Conservation (phyloP, 2,329 filamentous ascomycete genomes). For the Talaromyces sp. region DNA sequence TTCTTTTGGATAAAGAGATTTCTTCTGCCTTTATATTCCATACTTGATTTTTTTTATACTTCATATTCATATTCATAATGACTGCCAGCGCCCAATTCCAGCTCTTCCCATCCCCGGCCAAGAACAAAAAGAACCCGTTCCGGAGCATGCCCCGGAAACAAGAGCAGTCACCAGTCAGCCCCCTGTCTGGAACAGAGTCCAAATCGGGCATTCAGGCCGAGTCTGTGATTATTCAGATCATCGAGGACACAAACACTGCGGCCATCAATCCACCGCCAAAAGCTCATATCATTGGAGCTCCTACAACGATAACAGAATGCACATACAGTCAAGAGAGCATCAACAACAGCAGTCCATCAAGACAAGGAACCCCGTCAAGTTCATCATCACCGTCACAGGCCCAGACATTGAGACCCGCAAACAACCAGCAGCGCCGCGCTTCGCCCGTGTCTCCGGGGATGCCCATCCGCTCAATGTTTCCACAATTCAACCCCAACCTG, state of each 20-base stretch:
- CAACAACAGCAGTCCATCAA: not conserved
- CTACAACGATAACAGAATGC: not conserved
- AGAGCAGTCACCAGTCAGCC: conserved; percentile 15
- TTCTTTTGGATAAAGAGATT: not conserved
- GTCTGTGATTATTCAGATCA: conserved; percentile 33
- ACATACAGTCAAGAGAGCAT: not conserved
- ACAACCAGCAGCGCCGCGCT: not conserved
- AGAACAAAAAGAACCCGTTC: conserved; percentile 31
- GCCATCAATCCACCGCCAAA: conserved; percentile 3
- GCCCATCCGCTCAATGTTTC: conserved; percentile 43
- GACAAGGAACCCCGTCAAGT: not conserved
- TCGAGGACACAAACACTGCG: conserved; percentile 20
- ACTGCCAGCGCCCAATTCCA: conserved; percentile 33
- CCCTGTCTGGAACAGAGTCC: conserved; percentile 26
- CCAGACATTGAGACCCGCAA: conserved; percentile 5
- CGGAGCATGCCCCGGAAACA: conserved; percentile 23
- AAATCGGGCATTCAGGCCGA: conserved; percentile 26
- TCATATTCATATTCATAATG: conserved; percentile 4
- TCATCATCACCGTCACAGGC: not conserved
- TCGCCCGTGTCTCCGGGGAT: conserved; percentile 26
- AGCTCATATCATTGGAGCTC: not conserved
- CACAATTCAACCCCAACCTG: conserved; percentile 36
- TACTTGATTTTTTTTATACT: not conserved
- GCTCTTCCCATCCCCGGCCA: conserved; percentile 34
- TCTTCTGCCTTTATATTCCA: not conserved